Percentiles rank a stretch among this genome's conserved stretches.
phyloP scores from a whole-genome alignment of 179 eudicot genomes.

The Silene vulgaris region DNA sequence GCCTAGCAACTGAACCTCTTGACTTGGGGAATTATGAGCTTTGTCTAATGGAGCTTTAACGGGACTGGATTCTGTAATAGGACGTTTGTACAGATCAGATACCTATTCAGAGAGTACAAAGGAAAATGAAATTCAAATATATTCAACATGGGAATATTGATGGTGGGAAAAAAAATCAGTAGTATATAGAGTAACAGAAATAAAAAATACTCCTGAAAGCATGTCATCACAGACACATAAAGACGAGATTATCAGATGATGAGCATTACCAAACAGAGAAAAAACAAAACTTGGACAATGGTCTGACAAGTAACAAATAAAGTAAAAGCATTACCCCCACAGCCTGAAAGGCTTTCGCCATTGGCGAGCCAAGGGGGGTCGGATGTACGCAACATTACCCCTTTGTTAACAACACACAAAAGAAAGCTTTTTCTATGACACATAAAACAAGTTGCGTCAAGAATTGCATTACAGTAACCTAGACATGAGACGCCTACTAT shows the following conservation, averaged over 20 bases:
- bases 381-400: too few species aligned
- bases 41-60: conserved; percentile 59
- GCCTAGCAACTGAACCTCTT: conserved; percentile 84
- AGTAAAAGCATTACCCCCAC: too few species aligned
- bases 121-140: conserved; percentile 14
- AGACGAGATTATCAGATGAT: too few species aligned
- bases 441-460: too few species aligned
- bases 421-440: too few species aligned
- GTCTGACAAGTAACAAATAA: background rate
- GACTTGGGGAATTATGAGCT: conserved; percentile 41
- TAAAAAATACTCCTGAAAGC: background rate
- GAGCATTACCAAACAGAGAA: conserved; percentile 3
- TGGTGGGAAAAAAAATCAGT: background rate
- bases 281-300: background rate
- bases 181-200: background rate
- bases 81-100: conserved; percentile 75
- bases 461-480: too few species aligned
- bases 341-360: too few species aligned
- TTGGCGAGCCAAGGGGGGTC: too few species aligned
- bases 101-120: conserved; percentile 42
- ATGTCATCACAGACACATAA: too few species aligned
- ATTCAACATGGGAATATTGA: background rate
- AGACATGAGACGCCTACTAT: too few species aligned
- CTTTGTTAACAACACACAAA: too few species aligned
- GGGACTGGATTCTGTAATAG: conserved; percentile 76